A percentile compares a stretch with the other conserved stretches of the same genome.
phyloP scores from a whole-genome alignment of 352 stramenopile species.

The Phytophthora agathidicida region DNA sequence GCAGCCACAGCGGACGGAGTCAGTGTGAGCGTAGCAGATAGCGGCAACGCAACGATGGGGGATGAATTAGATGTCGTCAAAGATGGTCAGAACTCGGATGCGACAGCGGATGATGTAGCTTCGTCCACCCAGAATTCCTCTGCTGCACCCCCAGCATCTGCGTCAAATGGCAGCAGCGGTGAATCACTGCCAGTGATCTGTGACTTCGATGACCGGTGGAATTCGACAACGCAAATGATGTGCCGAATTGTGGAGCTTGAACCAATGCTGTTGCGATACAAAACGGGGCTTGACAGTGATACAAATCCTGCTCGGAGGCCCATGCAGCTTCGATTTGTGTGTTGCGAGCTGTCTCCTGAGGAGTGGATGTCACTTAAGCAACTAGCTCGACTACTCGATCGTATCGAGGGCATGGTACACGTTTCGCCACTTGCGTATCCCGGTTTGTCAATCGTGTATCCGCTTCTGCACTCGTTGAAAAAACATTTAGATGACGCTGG shows the following conservation, averaged over 20 bases:
- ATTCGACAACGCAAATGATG: conserved; percentile 82
- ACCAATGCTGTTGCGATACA: conserved; percentile 74
- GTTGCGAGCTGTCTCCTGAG: conserved; percentile 69
- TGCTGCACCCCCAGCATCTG: background rate
- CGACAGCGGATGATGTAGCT: conserved; percentile 13
- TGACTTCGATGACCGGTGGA: conserved; percentile 79
- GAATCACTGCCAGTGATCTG: conserved; percentile 72
- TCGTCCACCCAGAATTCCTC: conserved; percentile 2
- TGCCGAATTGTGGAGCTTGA: conserved; percentile 82
- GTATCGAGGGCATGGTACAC: conserved; percentile 69
- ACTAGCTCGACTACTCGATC: conserved; percentile 65
- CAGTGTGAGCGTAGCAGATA: conserved; percentile 33
- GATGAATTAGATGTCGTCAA: conserved; percentile 30
- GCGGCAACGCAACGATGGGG: conserved; percentile 9
- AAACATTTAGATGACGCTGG: conserved; percentile 70
- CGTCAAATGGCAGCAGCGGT: conserved; percentile 14
- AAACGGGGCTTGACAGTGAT: conserved; percentile 76
- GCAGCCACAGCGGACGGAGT: conserved; percentile 31
- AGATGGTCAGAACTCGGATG: conserved; percentile 11
- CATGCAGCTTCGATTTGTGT: conserved; percentile 83
- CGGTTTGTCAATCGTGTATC: conserved; percentile 70
- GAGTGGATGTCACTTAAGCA: conserved; percentile 79
- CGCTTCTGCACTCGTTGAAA: conserved; percentile 70
- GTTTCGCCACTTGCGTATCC: conserved; percentile 72
- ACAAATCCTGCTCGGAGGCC: conserved; percentile 68